Evolutionary conservation across 164 flowering plant genomes (phyloP), one percentile per base, ranked within the genome.

Genomic region (Magnolia kwangsiensis): DNA sequence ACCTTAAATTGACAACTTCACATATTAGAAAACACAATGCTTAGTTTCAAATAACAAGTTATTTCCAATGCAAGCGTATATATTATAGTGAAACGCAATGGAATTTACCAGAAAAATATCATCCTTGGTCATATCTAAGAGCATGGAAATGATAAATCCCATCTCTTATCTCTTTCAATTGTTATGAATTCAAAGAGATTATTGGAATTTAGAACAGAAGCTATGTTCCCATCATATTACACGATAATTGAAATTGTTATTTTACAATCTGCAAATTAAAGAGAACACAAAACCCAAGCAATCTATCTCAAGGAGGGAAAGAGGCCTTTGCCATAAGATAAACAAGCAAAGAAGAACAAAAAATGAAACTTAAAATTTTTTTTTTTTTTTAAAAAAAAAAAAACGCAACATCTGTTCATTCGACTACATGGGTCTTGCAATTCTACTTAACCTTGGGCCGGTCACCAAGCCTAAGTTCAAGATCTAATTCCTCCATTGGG

Each of bases 381-480:
- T n/a, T n/a, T n/a, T n/a, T n/a, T n/a, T n/a, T n/a, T n/a, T n/a
- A 66, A 45, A 23, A 72, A 16, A 14, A 71, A 49, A 67, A 80
- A 31, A 8, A 14, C 7, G 65, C 16, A 5, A 59, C 63, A 8
- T 69, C 23, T 61, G 51, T 61, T 65, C 65, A 72, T 67, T 71
- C 21, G 75, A 55, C 63, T 49, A 75, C 59, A 69, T 18, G n/a
- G 27, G 13, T 58, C 61, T 18, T 71, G 24, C 77, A 63, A 69
- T 66, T 77, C 74, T 81, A 84, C 79, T 84, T 81, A 78, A 84
- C 87, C 88, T 86, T 82, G 4, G 88, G 89, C 63, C 82, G 82
- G 67, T 85, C 85, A 21, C 94, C 96, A 69, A 94, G 95, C 86
- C 98, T 86, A 67, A 94, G 93, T 85, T 94, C 98, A 67, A 94